A percentile compares a stretch with the other conserved stretches of the same genome.
Evolutionary conservation across 2,329 filamentous ascomycete genomes (phyloP).

Genomic region (Colletotrichum sp.): DNA sequence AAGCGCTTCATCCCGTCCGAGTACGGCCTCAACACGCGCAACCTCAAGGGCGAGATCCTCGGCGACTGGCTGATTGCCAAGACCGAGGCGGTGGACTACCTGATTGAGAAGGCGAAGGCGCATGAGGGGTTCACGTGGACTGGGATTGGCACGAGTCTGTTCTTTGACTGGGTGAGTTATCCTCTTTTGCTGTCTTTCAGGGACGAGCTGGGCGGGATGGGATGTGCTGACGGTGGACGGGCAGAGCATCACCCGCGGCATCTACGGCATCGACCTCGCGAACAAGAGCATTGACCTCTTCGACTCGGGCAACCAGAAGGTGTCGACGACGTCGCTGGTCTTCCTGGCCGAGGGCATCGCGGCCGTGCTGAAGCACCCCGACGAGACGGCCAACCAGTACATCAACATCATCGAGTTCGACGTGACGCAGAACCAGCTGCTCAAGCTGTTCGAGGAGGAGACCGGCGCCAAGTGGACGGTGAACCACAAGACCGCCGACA

Average conservation of each 20-base stretch:
- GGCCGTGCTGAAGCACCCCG: conserved; percentile 51
- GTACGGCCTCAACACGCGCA: conserved; percentile 40
- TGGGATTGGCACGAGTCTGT: conserved; percentile 59
- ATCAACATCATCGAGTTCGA: conserved; percentile 63
- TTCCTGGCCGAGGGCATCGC: conserved; percentile 36
- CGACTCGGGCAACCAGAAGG: conserved; percentile 7
- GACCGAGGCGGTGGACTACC: conserved; percentile 19
- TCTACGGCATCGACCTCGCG: conserved; percentile 9
- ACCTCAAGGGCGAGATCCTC: conserved; percentile 26
- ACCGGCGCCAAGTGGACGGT: conserved; percentile 58
- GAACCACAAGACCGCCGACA: conserved; percentile 35
- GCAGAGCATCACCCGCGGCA: conserved; percentile 14
- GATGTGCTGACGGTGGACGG: neutral
- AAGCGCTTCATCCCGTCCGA: conserved; percentile 60
- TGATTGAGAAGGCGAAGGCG: conserved; percentile 14
- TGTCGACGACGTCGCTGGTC: conserved; percentile 6
- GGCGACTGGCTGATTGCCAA: conserved; percentile 19
- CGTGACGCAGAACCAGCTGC: conserved; percentile 62
- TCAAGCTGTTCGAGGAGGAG: conserved; percentile 56
- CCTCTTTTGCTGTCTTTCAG: accelerated
- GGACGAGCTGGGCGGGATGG: neutral
- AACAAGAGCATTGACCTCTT: conserved; percentile 4
- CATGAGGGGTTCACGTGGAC: conserved; percentile 60
- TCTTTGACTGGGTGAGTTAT: conserved; percentile 63
- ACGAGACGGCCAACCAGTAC: conserved; percentile 62